A percentile compares a stretch with the other conserved stretches of the same genome.
These are phyloP conservation scores for Aspergillus fijiensis DNA, from an alignment of 2,329 filamentous ascomycete species.

Conservation along the genomic window DNA sequence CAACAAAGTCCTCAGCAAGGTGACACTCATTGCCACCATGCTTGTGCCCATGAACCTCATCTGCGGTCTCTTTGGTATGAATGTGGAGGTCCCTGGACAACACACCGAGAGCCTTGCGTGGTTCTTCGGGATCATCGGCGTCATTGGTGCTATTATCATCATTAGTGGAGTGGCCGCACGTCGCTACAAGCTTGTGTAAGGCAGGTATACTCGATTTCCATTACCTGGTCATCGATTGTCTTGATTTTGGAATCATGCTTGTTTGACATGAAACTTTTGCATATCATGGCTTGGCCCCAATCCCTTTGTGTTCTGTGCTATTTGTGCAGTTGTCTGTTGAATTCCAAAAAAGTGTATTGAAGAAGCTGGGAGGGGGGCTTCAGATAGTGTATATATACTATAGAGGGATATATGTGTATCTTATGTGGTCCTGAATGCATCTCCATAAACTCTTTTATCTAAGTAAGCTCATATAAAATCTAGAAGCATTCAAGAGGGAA, in stretches of 20 bases:
- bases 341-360: not conserved
- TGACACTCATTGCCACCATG: slow-evolving; percentile 89
- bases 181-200: slow-evolving; percentile 42
- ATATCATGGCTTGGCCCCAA: not conserved
- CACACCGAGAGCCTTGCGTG: slow-evolving; percentile 38
- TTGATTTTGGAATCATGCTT: not conserved
- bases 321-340: not conserved
- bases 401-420: not conserved
- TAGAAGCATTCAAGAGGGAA: too few relatives aligned
- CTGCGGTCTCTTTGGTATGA: slow-evolving; percentile 60
- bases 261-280: not conserved
- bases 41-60: slow-evolving; percentile 95
- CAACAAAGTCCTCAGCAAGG: slow-evolving; percentile 88
- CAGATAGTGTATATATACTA: not conserved
- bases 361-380: not conserved
- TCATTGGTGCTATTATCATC: slow-evolving; percentile 45
- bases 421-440: too few relatives aligned
- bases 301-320: not conserved
- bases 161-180: slow-evolving; percentile 41
- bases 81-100: slow-evolving; percentile 48
- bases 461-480: too few relatives aligned
- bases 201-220: slow-evolving; percentile 1
- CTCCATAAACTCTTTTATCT: too few relatives aligned
- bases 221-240: not conserved
- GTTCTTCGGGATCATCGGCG: slow-evolving; percentile 52